phyloP scores from a whole-genome alignment of 2,329 filamentous ascomycete genomes.

The Nothopassalora personata region DNA sequence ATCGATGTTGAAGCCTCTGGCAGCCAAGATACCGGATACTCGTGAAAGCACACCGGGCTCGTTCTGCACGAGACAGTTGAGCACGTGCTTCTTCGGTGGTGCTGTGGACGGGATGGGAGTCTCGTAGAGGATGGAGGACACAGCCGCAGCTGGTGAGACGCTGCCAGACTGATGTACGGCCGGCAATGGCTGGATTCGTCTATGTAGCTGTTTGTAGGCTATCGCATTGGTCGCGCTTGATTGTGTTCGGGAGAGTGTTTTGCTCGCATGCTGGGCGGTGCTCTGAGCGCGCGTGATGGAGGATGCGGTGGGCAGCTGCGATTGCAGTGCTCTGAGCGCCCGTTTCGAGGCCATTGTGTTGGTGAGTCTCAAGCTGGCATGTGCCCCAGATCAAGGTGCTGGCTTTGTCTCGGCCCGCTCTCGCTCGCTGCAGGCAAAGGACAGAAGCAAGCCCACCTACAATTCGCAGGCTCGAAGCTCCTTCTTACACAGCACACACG shows the following conservation, averaged over 20 bases:
- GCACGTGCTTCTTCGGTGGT: slow-evolving; percentile 87
- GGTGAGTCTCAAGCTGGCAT: background rate
- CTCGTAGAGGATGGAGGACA: slow-evolving; percentile 98
- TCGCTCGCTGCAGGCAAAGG: background rate
- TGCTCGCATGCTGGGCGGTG: slow-evolving; percentile 51
- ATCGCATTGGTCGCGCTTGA: slow-evolving; percentile 70
- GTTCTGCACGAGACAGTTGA: slow-evolving; percentile 98
- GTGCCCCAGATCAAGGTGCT: background rate
- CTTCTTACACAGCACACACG: background rate
- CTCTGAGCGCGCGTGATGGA: slow-evolving; percentile 36
- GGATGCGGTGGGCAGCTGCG: slow-evolving; percentile 10
- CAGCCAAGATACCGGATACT: slow-evolving; percentile 91
- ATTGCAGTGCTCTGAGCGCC: slow-evolving; percentile 22
- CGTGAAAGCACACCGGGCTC: slow-evolving; percentile 96
- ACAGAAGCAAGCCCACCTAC: too few species aligned
- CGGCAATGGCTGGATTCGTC: slow-evolving; percentile 79
- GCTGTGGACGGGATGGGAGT: slow-evolving; percentile 77
- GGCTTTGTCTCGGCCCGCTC: background rate
- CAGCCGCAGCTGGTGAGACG: slow-evolving; percentile 85
- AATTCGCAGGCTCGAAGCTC: background rate
- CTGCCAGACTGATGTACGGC: slow-evolving; percentile 57
- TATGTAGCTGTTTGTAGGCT: slow-evolving; percentile 92
- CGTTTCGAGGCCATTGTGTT: slow-evolving; percentile 35
- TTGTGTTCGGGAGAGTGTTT: background rate
- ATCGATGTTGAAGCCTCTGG: slow-evolving; percentile 98